These are phyloP conservation scores for Termitomyces sp. DNA, from an alignment of 768 basidiomycete genomes.

Conservation along the genomic window DNA sequence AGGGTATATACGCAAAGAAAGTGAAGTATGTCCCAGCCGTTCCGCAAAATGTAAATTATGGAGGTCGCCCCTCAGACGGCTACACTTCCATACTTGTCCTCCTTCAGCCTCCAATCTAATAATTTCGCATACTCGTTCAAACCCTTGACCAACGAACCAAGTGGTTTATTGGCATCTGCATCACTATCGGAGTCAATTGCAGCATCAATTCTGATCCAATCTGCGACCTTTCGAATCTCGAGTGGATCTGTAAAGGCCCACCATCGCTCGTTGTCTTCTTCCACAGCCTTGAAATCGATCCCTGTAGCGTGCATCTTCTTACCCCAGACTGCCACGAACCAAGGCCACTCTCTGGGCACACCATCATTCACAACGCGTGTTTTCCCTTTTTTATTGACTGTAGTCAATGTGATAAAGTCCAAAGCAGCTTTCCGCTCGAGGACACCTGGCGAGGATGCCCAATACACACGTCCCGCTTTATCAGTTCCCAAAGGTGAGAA, in stretches of 20 bases:
- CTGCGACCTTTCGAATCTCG: slow-evolving; percentile 59
- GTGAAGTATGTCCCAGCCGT: not conserved
- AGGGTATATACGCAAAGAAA: not conserved
- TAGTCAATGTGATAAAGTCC: slow-evolving; percentile 27
- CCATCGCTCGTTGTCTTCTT: slow-evolving; percentile 46
- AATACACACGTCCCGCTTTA: slow-evolving; percentile 60
- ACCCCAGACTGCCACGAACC: slow-evolving; percentile 77
- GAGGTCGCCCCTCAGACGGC: not conserved
- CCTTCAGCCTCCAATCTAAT: slow-evolving; percentile 49
- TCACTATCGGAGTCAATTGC: slow-evolving; percentile 28
- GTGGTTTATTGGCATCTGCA: slow-evolving; percentile 9
- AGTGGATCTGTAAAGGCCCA: slow-evolving; percentile 67
- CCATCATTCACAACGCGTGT: slow-evolving; percentile 34
- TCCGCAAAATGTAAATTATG: not conserved
- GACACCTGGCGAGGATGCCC: slow-evolving; percentile 54
- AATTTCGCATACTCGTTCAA: slow-evolving; percentile 56
- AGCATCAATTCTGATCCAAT: slow-evolving; percentile 55
- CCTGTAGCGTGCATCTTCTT: slow-evolving; percentile 31
- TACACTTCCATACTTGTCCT: slow-evolving; percentile 24
- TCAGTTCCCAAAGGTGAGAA: slow-evolving; percentile 65
- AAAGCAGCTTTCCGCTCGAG: slow-evolving; percentile 49
- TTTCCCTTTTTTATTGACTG: slow-evolving; percentile 28
- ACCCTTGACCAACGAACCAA: slow-evolving; percentile 36
- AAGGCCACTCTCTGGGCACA: slow-evolving; percentile 58
- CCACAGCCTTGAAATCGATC: slow-evolving; percentile 7